Conservation (phyloP, 306 rosid genomes). For the Herpetospermum pedunculosum region DNA sequence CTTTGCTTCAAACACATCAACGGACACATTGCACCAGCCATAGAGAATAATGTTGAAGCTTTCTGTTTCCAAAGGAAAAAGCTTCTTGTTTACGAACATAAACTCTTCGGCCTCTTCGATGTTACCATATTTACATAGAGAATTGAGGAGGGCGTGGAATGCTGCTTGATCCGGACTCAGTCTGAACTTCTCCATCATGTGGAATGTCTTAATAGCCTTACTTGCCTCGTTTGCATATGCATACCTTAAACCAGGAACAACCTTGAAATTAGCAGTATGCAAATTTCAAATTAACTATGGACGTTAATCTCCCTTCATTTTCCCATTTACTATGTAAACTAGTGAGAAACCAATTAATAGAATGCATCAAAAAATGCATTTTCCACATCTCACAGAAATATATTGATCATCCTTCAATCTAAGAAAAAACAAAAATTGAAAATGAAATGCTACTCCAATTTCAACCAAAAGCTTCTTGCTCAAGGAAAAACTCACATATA, state of each 20-base stretch:
- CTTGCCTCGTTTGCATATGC: slow-evolving; percentile 50
- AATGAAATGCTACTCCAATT: not conserved
- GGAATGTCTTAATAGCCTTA: slow-evolving; percentile 49
- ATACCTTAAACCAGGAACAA: slow-evolving; percentile 35
- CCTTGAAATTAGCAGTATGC: not conserved
- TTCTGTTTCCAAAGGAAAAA: slow-evolving; percentile 51
- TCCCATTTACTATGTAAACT: not conserved
- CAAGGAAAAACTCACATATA: not conserved
- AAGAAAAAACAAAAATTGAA: not conserved
- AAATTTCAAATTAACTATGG: not conserved
- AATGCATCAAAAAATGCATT: not conserved
- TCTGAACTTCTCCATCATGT: slow-evolving; percentile 68
- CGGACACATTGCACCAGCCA: slow-evolving; percentile 70
- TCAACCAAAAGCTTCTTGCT: not conserved
- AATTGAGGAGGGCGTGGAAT: slow-evolving; percentile 35
- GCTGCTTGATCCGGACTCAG: slow-evolving; percentile 67
- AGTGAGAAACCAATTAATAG: not conserved
- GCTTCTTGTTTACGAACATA: slow-evolving; percentile 65
- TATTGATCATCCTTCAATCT: not conserved
- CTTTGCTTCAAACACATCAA: slow-evolving; percentile 59
- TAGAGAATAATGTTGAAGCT: slow-evolving; percentile 74
- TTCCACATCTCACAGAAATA: not conserved
- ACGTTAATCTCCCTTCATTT: not conserved
- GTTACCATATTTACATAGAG: slow-evolving; percentile 62
- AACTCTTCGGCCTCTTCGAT: slow-evolving; percentile 90